Base-by-base conservation (phyloP, 352 stramenopile species). In the Globisporangium splendens region DNA sequence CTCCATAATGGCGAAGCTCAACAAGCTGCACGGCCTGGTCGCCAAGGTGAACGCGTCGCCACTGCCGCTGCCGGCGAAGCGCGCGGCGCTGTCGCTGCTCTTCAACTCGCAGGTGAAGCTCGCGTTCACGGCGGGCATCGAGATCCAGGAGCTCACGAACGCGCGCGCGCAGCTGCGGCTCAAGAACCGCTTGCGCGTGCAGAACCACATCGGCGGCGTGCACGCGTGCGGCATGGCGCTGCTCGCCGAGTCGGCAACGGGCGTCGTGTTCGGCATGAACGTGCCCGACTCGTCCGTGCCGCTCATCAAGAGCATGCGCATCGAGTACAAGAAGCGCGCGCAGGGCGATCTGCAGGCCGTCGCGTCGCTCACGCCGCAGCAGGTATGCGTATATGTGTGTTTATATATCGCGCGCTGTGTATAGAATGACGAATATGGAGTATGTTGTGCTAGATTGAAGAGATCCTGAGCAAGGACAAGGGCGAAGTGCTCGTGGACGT, bases 101-200 rank as follows among this genome's bases (percentile, higher is more conserved):
- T 95, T 95, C 70, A 92, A 93, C 72, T 75, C 69, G 50, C 76
- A 93, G 66, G 83, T 93, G 38, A 95, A 95, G 63, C 81, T 95
- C 69, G 87, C 87, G 6, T 69, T 82, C 46, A 88, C 84, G 28
- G 77, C 83, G 51, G 83, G 86, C 42, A 81, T 96, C 49, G 68
- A 77, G 46, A 82, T 96, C 61, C 66, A 91, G 59, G 72, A 89
- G 50, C 74, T 86, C 46, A 78, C 58, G 24, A 56, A 70, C 18
- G 46, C 66, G 17, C 60, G 65, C 48, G 79, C 81, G 8, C 62
- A 75, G 22, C 72, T 94, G 21, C 66, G 63, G 18, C 69, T 96
- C 38, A 84, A 85, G 48, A 96, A 96, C 70, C 60, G 64, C 41
- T 57, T 70, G 55, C 75, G 79, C 53, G 81, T 96, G 28, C 88